Evolutionary conservation across 257 asterid species (phyloP), one percentile per base, ranked within the genome.

Genomic region (Petrea volubilis): DNA sequence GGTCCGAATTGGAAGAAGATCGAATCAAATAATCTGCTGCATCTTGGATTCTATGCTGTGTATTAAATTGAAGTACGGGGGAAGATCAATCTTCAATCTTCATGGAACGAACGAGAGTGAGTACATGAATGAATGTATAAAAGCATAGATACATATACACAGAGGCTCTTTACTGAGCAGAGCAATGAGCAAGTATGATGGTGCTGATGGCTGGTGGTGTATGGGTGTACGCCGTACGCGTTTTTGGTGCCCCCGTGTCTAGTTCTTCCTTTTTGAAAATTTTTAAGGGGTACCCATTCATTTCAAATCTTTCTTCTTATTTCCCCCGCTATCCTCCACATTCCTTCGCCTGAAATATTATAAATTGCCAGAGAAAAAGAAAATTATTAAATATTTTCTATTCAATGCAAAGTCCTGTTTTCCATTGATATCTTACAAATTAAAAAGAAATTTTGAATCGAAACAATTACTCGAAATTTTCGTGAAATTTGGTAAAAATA

Each of bases 291-390:
- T 64, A 40, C 3, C 5, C 5, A 50, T 63, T 13, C 20, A 44
- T 60, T 84, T 77, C 36, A 53, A 82, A 79, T 79, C 83, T 81
- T 81, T 77, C 50, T 63, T 52, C 40, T 2, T 74, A 79, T 60
- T 84, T 52, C 80, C 89, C 78, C 86, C 89, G 80, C 84, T 77
- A 49, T 82, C 84, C 87, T 62, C 72, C 66, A 2, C 1, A 18
- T 50, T 49, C 33, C 36, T 51, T n/a, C n/a, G n/a, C n/a, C n/a
- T n/a, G n/a, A n/a, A n/a, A n/a, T n/a, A n/a, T n/a, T n/a, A n/a
- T n/a, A n/a, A n/a, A n/a, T n/a, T n/a, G n/a, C n/a, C n/a, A n/a
- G n/a, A n/a, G n/a, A n/a, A n/a, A n/a, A n/a, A n/a, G n/a, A n/a
- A n/a, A n/a, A n/a, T n/a, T n/a, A n/a, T n/a, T n/a, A n/a, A n/a